These are phyloP conservation scores for Aegilops umbellulata DNA, from an alignment of 176 grass and related monocot species.

Conservation along the genomic window DNA sequence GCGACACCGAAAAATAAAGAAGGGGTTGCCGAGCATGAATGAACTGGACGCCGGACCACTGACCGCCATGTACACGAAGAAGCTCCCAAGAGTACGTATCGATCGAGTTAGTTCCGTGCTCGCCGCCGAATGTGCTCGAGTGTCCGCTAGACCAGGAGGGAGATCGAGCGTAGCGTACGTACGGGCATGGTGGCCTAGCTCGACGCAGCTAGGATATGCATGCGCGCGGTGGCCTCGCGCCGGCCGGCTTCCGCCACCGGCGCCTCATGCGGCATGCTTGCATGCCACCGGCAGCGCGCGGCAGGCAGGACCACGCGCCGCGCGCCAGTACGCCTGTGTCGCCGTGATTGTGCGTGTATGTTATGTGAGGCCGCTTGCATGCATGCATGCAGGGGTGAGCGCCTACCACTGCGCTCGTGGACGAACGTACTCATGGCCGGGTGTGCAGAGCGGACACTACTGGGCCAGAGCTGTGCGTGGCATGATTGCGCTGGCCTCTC, in stretches of 20 bases:
- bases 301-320: conserved; percentile 16
- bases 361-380: too few relatives aligned
- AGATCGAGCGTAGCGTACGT: not conserved
- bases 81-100: not conserved
- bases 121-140: not conserved
- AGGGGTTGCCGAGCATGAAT: not conserved
- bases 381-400: not conserved
- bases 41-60: not conserved
- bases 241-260: not conserved
- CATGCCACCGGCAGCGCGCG: not conserved
- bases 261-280: not conserved
- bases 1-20: not conserved
- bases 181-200: not conserved
- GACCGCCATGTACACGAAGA: not conserved
- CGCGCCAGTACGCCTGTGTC: not conserved
- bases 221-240: not conserved
- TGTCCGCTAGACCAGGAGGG: not conserved
- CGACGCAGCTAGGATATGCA: not conserved
- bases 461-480: not conserved
- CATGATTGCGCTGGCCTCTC: conserved; percentile 7
- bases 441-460: not conserved
- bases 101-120: conserved; percentile 7
- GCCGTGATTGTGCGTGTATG: not conserved
- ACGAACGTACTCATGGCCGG: conserved; percentile 3
- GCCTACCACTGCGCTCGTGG: not conserved